Evolutionary conservation across 352 stramenopile genomes (phyloP).

Genomic region (Nothophytophthora sp.): DNA sequence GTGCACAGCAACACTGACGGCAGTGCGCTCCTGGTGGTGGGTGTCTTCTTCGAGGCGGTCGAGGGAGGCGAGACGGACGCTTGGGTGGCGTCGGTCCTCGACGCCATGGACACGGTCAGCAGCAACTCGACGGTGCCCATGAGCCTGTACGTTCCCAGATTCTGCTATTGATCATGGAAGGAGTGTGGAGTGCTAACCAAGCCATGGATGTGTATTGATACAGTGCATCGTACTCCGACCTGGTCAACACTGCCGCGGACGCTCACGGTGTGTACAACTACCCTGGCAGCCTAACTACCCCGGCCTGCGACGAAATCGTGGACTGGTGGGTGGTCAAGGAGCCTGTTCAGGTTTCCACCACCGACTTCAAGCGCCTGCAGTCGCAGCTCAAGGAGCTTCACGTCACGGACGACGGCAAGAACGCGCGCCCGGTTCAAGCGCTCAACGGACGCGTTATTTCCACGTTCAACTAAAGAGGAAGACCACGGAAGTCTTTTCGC

Average conservation of each 20-base stretch:
- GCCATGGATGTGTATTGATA: neutral
- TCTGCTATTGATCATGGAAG: neutral
- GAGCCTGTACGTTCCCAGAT: constrained; percentile 12
- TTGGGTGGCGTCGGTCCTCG: neutral
- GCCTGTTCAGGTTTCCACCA: constrained; percentile 19
- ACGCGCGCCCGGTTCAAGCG: constrained; percentile 23
- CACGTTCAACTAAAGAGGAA: constrained; percentile 19
- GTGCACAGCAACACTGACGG: no score
- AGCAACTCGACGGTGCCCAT: constrained; percentile 11
- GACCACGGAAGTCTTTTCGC: no score
- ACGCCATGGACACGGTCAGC: constrained; percentile 18
- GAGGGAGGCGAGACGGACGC: neutral
- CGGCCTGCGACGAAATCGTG: constrained; percentile 31
- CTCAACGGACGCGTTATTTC: constrained; percentile 28
- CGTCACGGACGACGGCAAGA: constrained; percentile 29
- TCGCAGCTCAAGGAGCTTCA: constrained; percentile 22
- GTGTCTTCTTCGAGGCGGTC: no score
- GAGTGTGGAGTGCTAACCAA: no score
- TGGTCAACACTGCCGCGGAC: constrained; percentile 39
- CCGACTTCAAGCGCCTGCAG: constrained; percentile 25
- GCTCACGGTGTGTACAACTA: constrained; percentile 36
- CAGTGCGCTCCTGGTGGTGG: no score
- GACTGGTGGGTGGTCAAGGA: constrained; percentile 39
- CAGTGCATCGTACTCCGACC: constrained; percentile 37
- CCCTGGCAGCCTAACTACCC: constrained; percentile 31